phyloP scores from a whole-genome alignment of 192 early-diverging fungal genomes.

The Helicostylum pulchrum region DNA sequence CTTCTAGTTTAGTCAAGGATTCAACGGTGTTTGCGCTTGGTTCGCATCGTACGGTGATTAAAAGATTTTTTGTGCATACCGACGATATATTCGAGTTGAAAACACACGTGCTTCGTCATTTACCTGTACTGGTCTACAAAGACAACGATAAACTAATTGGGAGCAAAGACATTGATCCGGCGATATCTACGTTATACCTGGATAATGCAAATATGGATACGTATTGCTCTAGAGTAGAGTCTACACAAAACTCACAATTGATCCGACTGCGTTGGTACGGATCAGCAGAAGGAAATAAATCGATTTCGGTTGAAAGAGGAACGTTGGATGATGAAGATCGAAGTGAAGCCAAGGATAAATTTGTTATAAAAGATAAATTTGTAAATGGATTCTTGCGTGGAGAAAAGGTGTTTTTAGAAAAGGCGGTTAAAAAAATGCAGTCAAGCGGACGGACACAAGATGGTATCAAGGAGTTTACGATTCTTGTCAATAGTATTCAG shows the following conservation, averaged over 20 bases:
- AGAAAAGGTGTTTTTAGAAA: conserved; percentile 61
- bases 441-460: conserved; percentile 67
- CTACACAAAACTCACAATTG: conserved; percentile 81
- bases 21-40: neutral
- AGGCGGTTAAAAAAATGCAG: conserved; percentile 72
- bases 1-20: neutral
- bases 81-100: conserved; percentile 95
- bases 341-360: conserved; percentile 86
- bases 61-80: conserved; percentile 87
- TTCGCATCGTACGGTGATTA: conserved; percentile 6
- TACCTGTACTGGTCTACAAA: conserved; percentile 87
- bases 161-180: conserved; percentile 64
- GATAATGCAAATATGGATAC: conserved; percentile 87
- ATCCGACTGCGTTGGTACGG: conserved; percentile 95
- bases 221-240: conserved; percentile 82
- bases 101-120: conserved; percentile 79
- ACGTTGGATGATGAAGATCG: conserved; percentile 80
- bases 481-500: conserved; percentile 73
- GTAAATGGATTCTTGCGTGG: conserved; percentile 82
- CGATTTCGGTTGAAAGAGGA: conserved; percentile 50
- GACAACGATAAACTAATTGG: conserved; percentile 40
- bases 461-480: conserved; percentile 67
- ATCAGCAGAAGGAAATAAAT: conserved; percentile 13
- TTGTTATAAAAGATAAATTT: conserved; percentile 90
- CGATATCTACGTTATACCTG: conserved; percentile 89